Evolutionary conservation across 2,329 filamentous ascomycete genomes (phyloP).

Genomic region (Acrodontium crateriforme): DNA sequence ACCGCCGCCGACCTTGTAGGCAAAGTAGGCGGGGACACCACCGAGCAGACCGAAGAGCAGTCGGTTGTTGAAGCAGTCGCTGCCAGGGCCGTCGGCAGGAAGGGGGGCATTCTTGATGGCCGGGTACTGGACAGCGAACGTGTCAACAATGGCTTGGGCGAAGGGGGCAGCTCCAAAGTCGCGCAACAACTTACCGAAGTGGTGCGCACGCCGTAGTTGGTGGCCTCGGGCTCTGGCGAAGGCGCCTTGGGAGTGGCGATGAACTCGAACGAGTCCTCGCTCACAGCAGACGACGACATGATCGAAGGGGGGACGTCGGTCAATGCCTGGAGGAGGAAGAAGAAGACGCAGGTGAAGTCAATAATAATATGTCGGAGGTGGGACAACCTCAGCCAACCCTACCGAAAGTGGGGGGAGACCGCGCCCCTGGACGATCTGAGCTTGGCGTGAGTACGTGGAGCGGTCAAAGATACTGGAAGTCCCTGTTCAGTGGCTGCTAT

Average conservation of each 20-base stretch:
- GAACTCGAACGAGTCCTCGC: slow-evolving; percentile 51
- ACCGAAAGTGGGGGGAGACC: too few species aligned
- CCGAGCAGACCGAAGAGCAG: slow-evolving; percentile 57
- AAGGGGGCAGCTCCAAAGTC: slow-evolving; percentile 3
- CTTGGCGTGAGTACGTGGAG: too few species aligned
- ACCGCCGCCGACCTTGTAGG: slow-evolving; percentile 73
- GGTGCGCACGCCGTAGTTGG: slow-evolving; percentile 47
- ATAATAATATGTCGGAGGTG: too few species aligned
- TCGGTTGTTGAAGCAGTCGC: slow-evolving; percentile 76
- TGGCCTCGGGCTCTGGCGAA: slow-evolving; percentile 34
- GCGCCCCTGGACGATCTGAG: too few species aligned
- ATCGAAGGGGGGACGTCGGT: too few species aligned
- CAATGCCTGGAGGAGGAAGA: too few species aligned
- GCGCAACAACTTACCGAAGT: slow-evolving; percentile 38
- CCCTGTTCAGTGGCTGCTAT: too few species aligned
- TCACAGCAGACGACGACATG: too few species aligned
- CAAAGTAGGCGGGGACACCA: slow-evolving; percentile 62
- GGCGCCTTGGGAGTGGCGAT: slow-evolving; percentile 48
- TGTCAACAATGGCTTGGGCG: background rate
- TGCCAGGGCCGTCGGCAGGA: slow-evolving; percentile 73
- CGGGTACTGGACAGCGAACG: slow-evolving; percentile 46
- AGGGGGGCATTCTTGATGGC: slow-evolving; percentile 89
- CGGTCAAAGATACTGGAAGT: too few species aligned
- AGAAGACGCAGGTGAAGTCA: too few species aligned
- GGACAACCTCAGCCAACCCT: too few species aligned